These are phyloP conservation scores for Crithidia bombi DNA, from an alignment of 208 protist genomes.

Conservation along the genomic window DNA sequence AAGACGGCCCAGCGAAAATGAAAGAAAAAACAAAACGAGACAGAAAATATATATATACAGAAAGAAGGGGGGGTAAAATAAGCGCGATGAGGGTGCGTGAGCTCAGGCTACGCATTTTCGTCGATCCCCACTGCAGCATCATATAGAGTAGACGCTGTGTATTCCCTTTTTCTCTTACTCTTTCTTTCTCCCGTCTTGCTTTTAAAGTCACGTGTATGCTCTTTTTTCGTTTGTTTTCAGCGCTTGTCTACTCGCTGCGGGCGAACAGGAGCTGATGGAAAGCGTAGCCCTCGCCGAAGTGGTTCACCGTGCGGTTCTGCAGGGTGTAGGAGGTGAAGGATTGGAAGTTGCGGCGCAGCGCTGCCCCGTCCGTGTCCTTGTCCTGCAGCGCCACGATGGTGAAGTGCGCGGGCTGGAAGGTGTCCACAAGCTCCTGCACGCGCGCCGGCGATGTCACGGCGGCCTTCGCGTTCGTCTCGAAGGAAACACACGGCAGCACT, in stretches of 20 bases:
- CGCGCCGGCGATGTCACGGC: slow-evolving; percentile 37
- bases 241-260: slow-evolving; percentile 26
- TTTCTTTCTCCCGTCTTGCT: background rate
- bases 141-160: background rate
- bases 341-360: slow-evolving; percentile 41
- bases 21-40: background rate
- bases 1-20: background rate
- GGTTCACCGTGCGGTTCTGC: slow-evolving; percentile 70
- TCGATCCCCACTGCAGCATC: background rate
- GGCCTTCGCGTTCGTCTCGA: slow-evolving; percentile 72
- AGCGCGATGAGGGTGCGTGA: background rate
- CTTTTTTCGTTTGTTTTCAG: background rate
- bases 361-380: slow-evolving; percentile 31
- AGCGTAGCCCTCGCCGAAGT: slow-evolving; percentile 81
- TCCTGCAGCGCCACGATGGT: slow-evolving; percentile 77
- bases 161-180: background rate
- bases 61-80: too few species aligned
- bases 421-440: slow-evolving; percentile 51
- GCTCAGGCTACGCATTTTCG: background rate
- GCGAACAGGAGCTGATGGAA: slow-evolving; percentile 77
- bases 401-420: slow-evolving; percentile 63
- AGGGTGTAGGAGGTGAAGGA: slow-evolving; percentile 59
- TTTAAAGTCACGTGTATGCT: too few species aligned
- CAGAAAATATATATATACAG: too few species aligned
- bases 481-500: slow-evolving; percentile 51